These are phyloP conservation scores for Cladosporium austrohemisphaericum DNA, from an alignment of 2,329 filamentous ascomycete genomes.

Conservation along the genomic window DNA sequence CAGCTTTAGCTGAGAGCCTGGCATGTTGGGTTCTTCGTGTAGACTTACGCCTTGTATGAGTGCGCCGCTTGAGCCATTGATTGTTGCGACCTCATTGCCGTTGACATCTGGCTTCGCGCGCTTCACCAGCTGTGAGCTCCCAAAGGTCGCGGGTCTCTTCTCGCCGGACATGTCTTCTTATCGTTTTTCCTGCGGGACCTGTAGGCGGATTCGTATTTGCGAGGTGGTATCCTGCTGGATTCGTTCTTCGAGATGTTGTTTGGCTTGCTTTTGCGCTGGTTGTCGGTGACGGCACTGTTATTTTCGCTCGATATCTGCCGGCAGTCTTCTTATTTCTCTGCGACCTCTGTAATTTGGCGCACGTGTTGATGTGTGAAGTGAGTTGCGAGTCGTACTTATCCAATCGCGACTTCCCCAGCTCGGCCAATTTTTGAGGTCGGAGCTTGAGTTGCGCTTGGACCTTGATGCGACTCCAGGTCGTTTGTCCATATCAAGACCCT, in stretches of 20 bases:
- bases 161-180: conserved; percentile 70
- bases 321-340: background rate
- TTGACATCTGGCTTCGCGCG: conserved; percentile 69
- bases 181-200: background rate
- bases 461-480: background rate
- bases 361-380: conserved; percentile 3
- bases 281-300: background rate
- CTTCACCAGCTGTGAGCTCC: conserved; percentile 79
- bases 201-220: background rate
- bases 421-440: conserved; percentile 2
- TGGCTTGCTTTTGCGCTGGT: background rate
- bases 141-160: conserved; percentile 82
- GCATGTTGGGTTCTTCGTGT: background rate
- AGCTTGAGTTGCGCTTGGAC: background rate
- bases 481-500: conserved; percentile 1
- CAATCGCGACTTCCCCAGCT: conserved; percentile 9
- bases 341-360: background rate
- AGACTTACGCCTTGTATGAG: conserved; percentile 56
- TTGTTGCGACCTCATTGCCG: conserved; percentile 54
- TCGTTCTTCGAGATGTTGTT: background rate
- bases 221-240: background rate
- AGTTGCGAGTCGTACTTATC: background rate
- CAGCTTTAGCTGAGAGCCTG: conserved; percentile 21
- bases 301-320: no score
- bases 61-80: conserved; percentile 55